Evolutionary conservation across 1,139 yeast species (phyloP).

Genomic region (Blastobotrys elegans): DNA sequence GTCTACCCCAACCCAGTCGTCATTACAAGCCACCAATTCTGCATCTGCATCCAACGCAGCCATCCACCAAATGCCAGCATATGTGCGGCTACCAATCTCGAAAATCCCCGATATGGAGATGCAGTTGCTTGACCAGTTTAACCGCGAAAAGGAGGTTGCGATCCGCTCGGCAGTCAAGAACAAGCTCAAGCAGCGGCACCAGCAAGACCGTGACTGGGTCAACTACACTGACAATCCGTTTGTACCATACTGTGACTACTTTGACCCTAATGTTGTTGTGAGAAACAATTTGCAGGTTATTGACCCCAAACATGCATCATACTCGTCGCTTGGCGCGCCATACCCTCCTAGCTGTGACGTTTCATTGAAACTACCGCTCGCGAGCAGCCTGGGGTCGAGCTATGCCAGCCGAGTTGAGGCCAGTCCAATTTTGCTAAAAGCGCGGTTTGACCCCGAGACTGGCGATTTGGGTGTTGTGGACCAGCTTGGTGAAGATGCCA

Average conservation of each 20-base stretch:
- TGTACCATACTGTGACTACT: constrained; percentile 76
- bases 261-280: constrained; percentile 40
- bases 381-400: constrained; percentile 28
- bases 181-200: constrained; percentile 67
- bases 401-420: constrained; percentile 29
- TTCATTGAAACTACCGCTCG: constrained; percentile 28
- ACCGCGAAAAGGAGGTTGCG: constrained; percentile 71
- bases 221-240: constrained; percentile 89
- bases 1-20: constrained; percentile 5
- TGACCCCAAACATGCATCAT: constrained; percentile 65
- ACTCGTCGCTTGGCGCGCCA: constrained; percentile 73
- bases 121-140: constrained; percentile 71
- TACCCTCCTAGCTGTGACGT: constrained; percentile 56
- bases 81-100: constrained; percentile 81
- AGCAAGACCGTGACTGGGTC: constrained; percentile 67
- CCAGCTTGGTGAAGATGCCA: constrained; percentile 25
- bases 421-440: constrained; percentile 25
- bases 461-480: constrained; percentile 25
- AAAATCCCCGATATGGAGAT: constrained; percentile 91
- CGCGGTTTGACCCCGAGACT: constrained; percentile 15
- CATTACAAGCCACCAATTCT: constrained; percentile 8
- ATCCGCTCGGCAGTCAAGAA: constrained; percentile 79
- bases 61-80: constrained; percentile 52
- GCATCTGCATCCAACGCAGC: constrained; percentile 12
- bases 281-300: constrained; percentile 38